Percentiles rank a stretch among this genome's conserved stretches.
Evolutionary conservation across 768 basidiomycete species (phyloP).

Genomic region (Lyophyllum atratum): DNA sequence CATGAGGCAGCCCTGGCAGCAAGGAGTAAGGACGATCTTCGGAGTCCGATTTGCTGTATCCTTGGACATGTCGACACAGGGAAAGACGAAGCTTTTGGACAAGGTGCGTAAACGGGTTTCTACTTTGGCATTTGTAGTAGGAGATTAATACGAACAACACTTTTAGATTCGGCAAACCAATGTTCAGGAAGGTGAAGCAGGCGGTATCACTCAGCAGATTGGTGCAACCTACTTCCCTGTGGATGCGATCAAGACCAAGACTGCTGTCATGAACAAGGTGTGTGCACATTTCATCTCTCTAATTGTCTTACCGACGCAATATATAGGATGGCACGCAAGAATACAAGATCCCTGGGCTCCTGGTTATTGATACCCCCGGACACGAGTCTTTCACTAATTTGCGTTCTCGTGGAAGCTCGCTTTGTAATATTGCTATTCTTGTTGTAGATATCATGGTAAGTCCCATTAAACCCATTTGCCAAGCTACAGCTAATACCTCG

Average conservation of each 20-base stretch:
- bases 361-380: conserved; percentile 97
- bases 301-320: not conserved
- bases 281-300: conserved; percentile 5
- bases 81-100: conserved; percentile 96
- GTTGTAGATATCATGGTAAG: conserved; percentile 97
- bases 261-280: conserved; percentile 88
- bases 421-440: conserved; percentile 98
- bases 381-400: conserved; percentile 99
- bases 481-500: conserved; percentile 5
- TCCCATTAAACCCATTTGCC: not conserved
- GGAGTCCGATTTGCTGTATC: conserved; percentile 98
- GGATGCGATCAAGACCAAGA: conserved; percentile 92
- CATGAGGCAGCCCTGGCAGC: conserved; percentile 86
- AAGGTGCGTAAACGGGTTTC: conserved; percentile 55
- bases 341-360: conserved; percentile 95
- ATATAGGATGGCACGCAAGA: conserved; percentile 76
- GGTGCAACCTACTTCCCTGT: conserved; percentile 99
- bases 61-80: conserved; percentile 99
- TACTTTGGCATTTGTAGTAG: not conserved
- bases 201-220: conserved; percentile 99
- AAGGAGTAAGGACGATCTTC: conserved; percentile 84
- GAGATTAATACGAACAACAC: conserved; percentile 2
- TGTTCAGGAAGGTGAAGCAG: conserved; percentile 98
- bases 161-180: conserved; percentile 97
- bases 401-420: conserved; percentile 91